Conservation (phyloP, 208 protist species). For the Leishmania braziliensis region DNA sequence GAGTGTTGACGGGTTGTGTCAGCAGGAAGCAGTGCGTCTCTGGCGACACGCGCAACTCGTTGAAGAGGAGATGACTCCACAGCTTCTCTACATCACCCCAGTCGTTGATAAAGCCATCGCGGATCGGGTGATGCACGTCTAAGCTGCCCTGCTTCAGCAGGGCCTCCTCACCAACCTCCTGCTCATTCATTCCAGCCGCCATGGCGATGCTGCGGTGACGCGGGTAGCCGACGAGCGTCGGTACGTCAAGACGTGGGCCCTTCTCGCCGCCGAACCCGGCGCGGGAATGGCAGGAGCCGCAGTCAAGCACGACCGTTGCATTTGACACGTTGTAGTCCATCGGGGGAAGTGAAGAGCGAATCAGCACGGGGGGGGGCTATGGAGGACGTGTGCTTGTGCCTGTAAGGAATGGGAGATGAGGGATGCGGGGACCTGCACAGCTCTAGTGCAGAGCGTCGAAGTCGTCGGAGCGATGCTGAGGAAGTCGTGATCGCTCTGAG, state of each 20-base stretch:
- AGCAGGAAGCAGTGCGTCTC: constrained; percentile 92
- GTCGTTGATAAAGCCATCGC: constrained; percentile 79
- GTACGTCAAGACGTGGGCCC: constrained; percentile 84
- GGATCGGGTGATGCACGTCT: constrained; percentile 64
- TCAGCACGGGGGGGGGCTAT: background rate
- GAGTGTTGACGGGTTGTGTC: constrained; percentile 87
- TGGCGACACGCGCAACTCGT: constrained; percentile 86
- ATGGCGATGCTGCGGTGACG: constrained; percentile 91
- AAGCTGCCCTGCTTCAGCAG: constrained; percentile 87
- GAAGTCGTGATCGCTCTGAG: background rate
- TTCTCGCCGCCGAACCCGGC: constrained; percentile 88
- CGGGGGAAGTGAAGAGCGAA: background rate
- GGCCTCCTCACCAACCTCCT: constrained; percentile 87
- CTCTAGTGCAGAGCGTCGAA: background rate
- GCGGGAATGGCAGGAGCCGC: constrained; percentile 74
- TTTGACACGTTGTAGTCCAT: constrained; percentile 34
- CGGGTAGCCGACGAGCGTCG: constrained; percentile 88
- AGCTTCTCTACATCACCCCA: constrained; percentile 94
- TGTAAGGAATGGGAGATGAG: background rate
- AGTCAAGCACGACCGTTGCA: constrained; percentile 76
- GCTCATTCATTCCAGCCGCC: constrained; percentile 90
- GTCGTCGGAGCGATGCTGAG: background rate
- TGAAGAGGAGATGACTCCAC: constrained; percentile 93
- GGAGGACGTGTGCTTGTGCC: background rate
- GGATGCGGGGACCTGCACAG: background rate